A percentile compares a stretch with the other conserved stretches of the same genome.
These are phyloP conservation scores for Pontederia crassipes DNA, from an alignment of 176 grass and related monocot species.

Conservation along the genomic window DNA sequence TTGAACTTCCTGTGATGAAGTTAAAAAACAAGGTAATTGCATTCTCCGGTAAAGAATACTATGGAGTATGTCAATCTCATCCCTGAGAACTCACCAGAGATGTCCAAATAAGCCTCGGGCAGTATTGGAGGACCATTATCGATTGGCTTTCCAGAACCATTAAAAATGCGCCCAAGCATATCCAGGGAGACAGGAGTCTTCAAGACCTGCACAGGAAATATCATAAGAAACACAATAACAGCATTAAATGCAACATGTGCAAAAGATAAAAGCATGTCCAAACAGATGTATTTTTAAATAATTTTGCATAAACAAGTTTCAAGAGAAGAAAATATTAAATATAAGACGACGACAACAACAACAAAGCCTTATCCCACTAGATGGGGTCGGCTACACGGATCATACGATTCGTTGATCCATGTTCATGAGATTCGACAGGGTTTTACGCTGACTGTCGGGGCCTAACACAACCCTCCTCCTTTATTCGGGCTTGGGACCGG, in stretches of 20 bases:
- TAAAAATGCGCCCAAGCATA: constrained; percentile 99
- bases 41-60: neutral
- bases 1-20: constrained; percentile 67
- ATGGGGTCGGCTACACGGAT: no score
- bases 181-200: constrained; percentile 96
- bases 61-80: neutral
- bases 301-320: no score
- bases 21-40: neutral
- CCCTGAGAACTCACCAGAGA: constrained; percentile 57
- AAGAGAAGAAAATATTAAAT: no score
- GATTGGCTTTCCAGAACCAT: constrained; percentile 98
- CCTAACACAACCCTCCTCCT: no score
- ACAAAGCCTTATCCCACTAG: no score
- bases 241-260: neutral
- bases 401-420: no score
- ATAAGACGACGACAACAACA: no score
- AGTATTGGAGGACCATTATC: constrained; percentile 91
- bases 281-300: no score
- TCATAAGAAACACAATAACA: neutral
- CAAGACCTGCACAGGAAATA: constrained; percentile 44
- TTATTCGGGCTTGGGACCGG: no score
- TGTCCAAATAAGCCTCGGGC: constrained; percentile 93
- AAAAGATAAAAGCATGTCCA: neutral
- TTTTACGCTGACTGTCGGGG: no score
- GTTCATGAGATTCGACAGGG: no score